A percentile compares a stretch with the other conserved stretches of the same genome.
phyloP scores from a whole-genome alignment of 108 stramenopile genomes.

The Cylindrotheca fusiformis region DNA sequence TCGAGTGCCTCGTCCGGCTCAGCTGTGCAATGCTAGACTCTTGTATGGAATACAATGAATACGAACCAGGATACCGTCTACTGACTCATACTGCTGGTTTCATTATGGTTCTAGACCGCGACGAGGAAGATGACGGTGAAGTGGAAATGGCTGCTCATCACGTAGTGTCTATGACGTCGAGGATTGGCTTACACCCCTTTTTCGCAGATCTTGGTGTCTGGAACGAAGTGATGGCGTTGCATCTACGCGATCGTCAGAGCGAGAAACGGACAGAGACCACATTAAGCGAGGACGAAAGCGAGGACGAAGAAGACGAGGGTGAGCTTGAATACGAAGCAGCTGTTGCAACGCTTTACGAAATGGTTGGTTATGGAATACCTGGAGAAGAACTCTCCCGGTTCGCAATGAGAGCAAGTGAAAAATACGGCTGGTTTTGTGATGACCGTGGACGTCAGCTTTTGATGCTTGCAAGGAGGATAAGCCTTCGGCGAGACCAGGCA shows the following conservation, averaged over 20 bases:
- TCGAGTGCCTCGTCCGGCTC: slow-evolving; percentile 72
- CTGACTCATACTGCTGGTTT: slow-evolving; percentile 76
- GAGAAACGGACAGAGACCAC: slow-evolving; percentile 34
- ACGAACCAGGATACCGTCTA: slow-evolving; percentile 72
- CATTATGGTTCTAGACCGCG: slow-evolving; percentile 39
- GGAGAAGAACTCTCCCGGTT: slow-evolving; percentile 80
- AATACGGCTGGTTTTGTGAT: slow-evolving; percentile 68
- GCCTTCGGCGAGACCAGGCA: slow-evolving; percentile 67
- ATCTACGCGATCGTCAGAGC: slow-evolving; percentile 33
- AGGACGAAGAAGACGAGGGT: slow-evolving; percentile 37
- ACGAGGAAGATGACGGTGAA: slow-evolving; percentile 8
- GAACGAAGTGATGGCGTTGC: slow-evolving; percentile 65
- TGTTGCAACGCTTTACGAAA: slow-evolving; percentile 86
- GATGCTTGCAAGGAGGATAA: slow-evolving; percentile 69
- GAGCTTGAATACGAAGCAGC: slow-evolving; percentile 71
- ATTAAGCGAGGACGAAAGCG: slow-evolving; percentile 23
- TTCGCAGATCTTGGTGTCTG: slow-evolving; percentile 80
- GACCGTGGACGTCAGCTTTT: slow-evolving; percentile 76
- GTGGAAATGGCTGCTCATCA: slow-evolving; percentile 10
- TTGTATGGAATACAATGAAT: slow-evolving; percentile 71
- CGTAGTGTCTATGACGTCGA: slow-evolving; percentile 70
- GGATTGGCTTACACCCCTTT: slow-evolving; percentile 72
- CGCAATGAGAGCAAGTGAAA: slow-evolving; percentile 60
- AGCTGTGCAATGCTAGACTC: slow-evolving; percentile 82
- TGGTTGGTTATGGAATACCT: slow-evolving; percentile 83